Evolutionary conservation across 176 grass and related monocot species (phyloP).

Genomic region (Avena eriantha): DNA sequence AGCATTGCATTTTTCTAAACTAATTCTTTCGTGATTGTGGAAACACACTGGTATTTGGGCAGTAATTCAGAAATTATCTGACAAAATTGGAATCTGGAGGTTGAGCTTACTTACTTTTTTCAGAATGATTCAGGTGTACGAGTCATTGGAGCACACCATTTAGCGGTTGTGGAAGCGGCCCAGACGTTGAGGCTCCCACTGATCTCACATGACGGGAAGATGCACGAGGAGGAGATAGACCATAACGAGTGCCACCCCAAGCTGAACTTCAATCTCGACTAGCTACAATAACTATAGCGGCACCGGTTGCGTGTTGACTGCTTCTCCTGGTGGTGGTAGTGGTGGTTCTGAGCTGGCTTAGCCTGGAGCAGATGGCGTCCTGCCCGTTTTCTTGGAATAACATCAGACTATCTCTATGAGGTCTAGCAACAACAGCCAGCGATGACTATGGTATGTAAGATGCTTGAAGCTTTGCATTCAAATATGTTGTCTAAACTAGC

Average conservation of each 20-base stretch:
- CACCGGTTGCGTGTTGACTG: slow-evolving; percentile 46
- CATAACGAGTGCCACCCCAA: slow-evolving; percentile 67
- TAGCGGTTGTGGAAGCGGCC: slow-evolving; percentile 69
- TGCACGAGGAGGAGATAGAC: slow-evolving; percentile 83
- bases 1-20: too few relatives aligned
- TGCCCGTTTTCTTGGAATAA: slow-evolving; percentile 86
- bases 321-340: slow-evolving; percentile 33
- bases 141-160: slow-evolving; percentile 87
- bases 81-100: neutral
- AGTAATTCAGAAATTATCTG: neutral
- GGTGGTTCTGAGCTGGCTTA: slow-evolving; percentile 54
- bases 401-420: slow-evolving; percentile 78
- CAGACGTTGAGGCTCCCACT: slow-evolving; percentile 92
- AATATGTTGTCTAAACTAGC: neutral
- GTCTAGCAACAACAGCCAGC: slow-evolving; percentile 72
- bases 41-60: neutral
- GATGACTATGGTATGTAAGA: slow-evolving; percentile 67
- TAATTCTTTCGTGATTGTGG: too few relatives aligned
- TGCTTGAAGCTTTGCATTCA: neutral
- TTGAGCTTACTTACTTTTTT: slow-evolving; percentile 1
- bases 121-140: slow-evolving; percentile 65
- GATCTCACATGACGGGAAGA: slow-evolving; percentile 77
- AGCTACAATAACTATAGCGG: slow-evolving; percentile 80
- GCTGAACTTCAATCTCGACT: slow-evolving; percentile 62
- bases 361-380: slow-evolving; percentile 73